Evolutionary conservation across 345 rosid species (phyloP).

Genomic region (Physaria fendleri): DNA sequence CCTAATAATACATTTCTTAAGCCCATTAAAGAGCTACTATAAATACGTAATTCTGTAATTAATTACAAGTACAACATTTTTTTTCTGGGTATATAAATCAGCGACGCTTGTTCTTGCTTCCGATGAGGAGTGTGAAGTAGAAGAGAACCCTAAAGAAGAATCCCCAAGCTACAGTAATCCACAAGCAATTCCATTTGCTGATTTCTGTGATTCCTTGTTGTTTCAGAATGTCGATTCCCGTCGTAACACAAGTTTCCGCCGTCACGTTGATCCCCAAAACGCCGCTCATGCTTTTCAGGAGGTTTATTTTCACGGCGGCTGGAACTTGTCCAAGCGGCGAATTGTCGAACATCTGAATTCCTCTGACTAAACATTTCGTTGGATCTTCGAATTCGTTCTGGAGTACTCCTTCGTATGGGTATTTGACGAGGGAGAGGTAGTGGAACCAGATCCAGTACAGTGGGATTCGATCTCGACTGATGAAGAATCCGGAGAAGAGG

Average conservation of each 20-base stretch:
- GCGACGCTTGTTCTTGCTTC: slow-evolving; percentile 87
- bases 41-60: too few species aligned
- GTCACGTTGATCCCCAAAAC: slow-evolving; percentile 60
- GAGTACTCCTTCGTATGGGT: slow-evolving; percentile 63
- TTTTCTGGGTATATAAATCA: too few species aligned
- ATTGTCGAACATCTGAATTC: slow-evolving; percentile 74
- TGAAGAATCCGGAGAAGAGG: slow-evolving; percentile 91
- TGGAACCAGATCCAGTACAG: slow-evolving; percentile 87
- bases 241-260: slow-evolving; percentile 64
- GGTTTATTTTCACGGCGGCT: slow-evolving; percentile 35
- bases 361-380: slow-evolving; percentile 54
- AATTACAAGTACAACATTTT: too few species aligned
- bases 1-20: too few species aligned
- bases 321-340: slow-evolving; percentile 58
- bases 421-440: slow-evolving; percentile 79
- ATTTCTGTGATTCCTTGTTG: slow-evolving; percentile 65
- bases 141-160: slow-evolving; percentile 74
- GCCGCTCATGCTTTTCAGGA: slow-evolving; percentile 50
- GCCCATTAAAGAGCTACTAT: too few species aligned
- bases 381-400: slow-evolving; percentile 65
- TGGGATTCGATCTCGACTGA: slow-evolving; percentile 64
- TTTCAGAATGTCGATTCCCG: slow-evolving; percentile 48
- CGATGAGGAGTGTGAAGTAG: slow-evolving; percentile 63
- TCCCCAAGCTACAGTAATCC: slow-evolving; percentile 87
- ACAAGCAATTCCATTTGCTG: slow-evolving; percentile 73